Base-by-base conservation (phyloP, 345 rosid species). In the Lumnitzera racemosa region DNA sequence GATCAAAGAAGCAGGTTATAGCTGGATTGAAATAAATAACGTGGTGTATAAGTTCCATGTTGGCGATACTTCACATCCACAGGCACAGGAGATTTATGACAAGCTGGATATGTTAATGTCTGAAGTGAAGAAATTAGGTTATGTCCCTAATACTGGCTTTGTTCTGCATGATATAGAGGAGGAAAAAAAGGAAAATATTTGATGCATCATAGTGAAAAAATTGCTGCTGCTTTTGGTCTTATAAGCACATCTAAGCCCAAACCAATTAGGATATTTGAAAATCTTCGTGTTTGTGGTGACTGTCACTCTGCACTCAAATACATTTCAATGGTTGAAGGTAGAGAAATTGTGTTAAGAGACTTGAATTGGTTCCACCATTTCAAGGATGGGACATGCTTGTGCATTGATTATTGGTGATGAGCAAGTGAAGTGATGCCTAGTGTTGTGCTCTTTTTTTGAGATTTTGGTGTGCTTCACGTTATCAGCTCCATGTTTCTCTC, bases 341-440 rank as follows among this genome's bases (percentile, higher is more conserved):
- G 94, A 78, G 84, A 84, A 54, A 84, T 89, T 50, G 84, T 86
- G 64, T 63, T 89, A 49, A 82, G 92, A 56, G 94, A 86, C 77
- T 83, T 83, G 14, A 82, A 82, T 69, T 74, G 90, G 51, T 86
- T 86, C 73, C 96, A 86, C 72, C 91, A 86, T 81, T 76, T 89
- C 66, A 81, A 68, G 67, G 78, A 82, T 51, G 94, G 87, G n/a
- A 69, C 52, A 49, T 86, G 96, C 80, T 86, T 94, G 59, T 89
- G 96, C 74, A 84, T 78, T 49, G 94, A 82, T 56, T 86, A 86
- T 51, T 86, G 88, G 89, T 86, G 60, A 80, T 55, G 43, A 36
- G 43, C 11, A 5, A 36, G 43, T 36, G 11, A 9, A 36, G 43
- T 36, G 43, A 36, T 36, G 43, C 43, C 43, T 36, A 36, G 10